A percentile compares a stretch with the other conserved stretches of the same genome.
Evolutionary conservation across 179 eudicot genomes (phyloP).

Genomic region (Spinacia oleracea): DNA sequence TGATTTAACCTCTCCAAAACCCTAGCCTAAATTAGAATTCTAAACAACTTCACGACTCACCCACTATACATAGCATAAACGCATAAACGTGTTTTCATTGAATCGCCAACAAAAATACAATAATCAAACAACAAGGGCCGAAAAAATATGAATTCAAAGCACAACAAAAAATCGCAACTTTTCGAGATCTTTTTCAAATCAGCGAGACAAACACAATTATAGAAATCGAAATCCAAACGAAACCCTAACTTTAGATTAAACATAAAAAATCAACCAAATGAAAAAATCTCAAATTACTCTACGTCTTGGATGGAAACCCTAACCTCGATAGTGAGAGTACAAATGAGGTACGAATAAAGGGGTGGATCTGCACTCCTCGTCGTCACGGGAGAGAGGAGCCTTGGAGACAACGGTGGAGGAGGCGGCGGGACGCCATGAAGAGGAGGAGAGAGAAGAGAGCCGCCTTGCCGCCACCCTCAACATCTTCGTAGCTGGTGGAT

Average conservation of each 20-base stretch:
- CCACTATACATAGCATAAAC: background rate
- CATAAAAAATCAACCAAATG: background rate
- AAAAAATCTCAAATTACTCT: background rate
- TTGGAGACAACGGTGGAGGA: slow-evolving; percentile 25
- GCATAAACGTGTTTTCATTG: background rate
- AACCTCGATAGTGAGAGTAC: slow-evolving; percentile 44
- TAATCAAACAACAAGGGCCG: background rate
- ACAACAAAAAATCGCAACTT: background rate
- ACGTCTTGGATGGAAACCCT: slow-evolving; percentile 4
- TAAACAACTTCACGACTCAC: background rate
- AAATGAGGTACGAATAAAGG: slow-evolving; percentile 23
- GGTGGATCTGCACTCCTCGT: slow-evolving; percentile 31
- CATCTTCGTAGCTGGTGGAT: slow-evolving; percentile 32
- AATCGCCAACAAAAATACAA: background rate
- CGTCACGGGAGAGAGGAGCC: slow-evolving; percentile 30
- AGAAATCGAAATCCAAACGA: background rate
- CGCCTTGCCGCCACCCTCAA: slow-evolving; percentile 55
- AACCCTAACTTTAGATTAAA: background rate
- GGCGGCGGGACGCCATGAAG: slow-evolving; percentile 40
- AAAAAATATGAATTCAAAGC: background rate
- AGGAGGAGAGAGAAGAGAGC: slow-evolving; percentile 45
- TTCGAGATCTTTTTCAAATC: slow-evolving; percentile 2
- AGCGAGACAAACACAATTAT: background rate
- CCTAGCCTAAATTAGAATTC: background rate
- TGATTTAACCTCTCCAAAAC: background rate